phyloP scores from a whole-genome alignment of 23 red algal species.

The Gracilaria domingensis region DNA sequence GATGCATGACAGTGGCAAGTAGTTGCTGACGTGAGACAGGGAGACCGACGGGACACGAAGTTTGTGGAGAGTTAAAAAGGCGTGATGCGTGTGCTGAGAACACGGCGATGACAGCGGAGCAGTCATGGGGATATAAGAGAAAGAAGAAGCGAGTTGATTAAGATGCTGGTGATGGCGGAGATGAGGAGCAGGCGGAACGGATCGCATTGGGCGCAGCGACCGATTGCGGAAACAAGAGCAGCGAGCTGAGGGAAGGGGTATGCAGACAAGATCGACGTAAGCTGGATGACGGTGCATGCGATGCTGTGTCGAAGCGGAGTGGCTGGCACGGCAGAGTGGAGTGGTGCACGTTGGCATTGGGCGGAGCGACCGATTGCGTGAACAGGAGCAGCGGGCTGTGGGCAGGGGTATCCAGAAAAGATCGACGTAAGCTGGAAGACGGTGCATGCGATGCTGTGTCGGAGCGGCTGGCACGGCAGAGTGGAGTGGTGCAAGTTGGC shows the following conservation, averaged over 20 bases:
- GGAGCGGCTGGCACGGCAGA: too few species aligned
- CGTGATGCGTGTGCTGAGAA: neutral
- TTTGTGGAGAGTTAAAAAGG: neutral
- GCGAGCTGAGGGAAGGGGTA: neutral
- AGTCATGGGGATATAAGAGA: conserved; percentile 32
- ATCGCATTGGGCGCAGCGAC: neutral
- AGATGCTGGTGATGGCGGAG: conserved; percentile 27
- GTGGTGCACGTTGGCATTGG: too few species aligned
- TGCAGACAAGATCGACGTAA: neutral
- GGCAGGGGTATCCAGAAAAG: neutral
- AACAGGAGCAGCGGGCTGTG: neutral
- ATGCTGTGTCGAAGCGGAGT: too few species aligned
- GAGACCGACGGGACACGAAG: neutral
- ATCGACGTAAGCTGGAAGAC: neutral
- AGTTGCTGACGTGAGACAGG: neutral
- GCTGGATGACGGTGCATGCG: neutral
- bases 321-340: too few species aligned
- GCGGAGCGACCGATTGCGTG: neutral
- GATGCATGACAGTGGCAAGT: neutral
- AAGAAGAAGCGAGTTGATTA: conserved; percentile 36
- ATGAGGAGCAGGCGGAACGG: conserved; percentile 10
- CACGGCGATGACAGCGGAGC: neutral
- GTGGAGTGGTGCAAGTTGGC: too few species aligned
- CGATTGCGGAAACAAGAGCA: neutral
- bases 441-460: too few species aligned